These are phyloP conservation scores for Agaricus subrufescens DNA, from an alignment of 768 basidiomycete genomes.

Conservation along the genomic window DNA sequence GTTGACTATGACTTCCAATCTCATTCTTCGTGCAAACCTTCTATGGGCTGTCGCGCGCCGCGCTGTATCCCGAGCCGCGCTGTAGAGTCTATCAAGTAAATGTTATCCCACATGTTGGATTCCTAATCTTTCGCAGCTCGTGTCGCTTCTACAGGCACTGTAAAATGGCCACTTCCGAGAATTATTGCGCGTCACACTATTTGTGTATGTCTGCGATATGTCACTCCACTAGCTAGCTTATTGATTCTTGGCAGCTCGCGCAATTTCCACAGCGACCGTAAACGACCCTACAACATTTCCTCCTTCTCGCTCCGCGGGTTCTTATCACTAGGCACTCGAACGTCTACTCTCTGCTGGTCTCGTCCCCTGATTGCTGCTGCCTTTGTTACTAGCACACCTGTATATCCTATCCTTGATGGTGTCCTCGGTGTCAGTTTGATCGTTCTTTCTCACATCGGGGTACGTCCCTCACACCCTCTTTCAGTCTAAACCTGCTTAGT, in stretches of 20 bases:
- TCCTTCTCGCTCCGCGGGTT: slow-evolving; percentile 76
- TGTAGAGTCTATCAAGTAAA: slow-evolving; percentile 32
- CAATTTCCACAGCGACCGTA: slow-evolving; percentile 85
- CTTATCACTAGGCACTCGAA: slow-evolving; percentile 92
- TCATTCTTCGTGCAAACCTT: slow-evolving; percentile 45
- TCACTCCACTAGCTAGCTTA: slow-evolving; percentile 13
- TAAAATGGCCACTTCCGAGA: too few species aligned
- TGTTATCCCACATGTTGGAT: slow-evolving; percentile 11
- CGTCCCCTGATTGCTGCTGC: slow-evolving; percentile 88
- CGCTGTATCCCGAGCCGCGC: slow-evolving; percentile 31
- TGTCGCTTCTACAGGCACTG: slow-evolving; percentile 62
- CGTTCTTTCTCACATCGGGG: slow-evolving; percentile 95
- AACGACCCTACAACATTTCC: slow-evolving; percentile 96
- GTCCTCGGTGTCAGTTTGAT: slow-evolving; percentile 83
- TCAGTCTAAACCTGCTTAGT: neutral
- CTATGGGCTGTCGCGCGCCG: slow-evolving; percentile 40
- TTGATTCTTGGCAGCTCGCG: slow-evolving; percentile 29
- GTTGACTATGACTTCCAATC: slow-evolving; percentile 39
- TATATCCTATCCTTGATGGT: slow-evolving; percentile 86
- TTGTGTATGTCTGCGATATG: slow-evolving; percentile 15
- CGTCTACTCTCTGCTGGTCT: slow-evolving; percentile 83
- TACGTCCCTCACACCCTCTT: slow-evolving; percentile 32
- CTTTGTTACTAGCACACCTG: slow-evolving; percentile 69
- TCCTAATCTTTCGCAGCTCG: slow-evolving; percentile 27
- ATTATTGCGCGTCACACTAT: too few species aligned